Percentiles rank a stretch among this genome's conserved stretches.
phyloP scores from a whole-genome alignment of 2,329 filamentous ascomycete species.

The Colletotrichum karsti region DNA sequence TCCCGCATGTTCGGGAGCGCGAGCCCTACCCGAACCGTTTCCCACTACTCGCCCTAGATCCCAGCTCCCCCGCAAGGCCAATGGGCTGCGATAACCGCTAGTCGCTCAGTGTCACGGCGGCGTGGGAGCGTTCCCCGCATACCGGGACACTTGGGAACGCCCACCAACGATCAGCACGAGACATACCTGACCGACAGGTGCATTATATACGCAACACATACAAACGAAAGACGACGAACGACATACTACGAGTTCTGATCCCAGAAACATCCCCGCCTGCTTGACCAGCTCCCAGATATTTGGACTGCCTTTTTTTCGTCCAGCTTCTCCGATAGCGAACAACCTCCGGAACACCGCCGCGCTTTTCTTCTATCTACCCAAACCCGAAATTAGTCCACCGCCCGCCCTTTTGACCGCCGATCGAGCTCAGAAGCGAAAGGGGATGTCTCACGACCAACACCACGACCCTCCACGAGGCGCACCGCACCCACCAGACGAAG shows the following conservation, averaged over 20 bases:
- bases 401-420: constrained; percentile 1
- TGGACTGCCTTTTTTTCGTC: constrained; percentile 15
- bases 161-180: constrained; percentile 7
- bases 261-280: not conserved
- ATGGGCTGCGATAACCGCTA: constrained; percentile 68
- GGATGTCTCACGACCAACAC: constrained; percentile 62
- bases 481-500: constrained; percentile 40
- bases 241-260: not conserved
- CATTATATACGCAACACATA: not conserved
- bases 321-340: not conserved
- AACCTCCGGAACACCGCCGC: not conserved
- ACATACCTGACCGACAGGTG: not conserved
- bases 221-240: constrained; percentile 1
- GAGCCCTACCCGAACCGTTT: constrained; percentile 9
- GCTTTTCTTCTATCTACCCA: not conserved
- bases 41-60: constrained; percentile 11
- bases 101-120: constrained; percentile 63
- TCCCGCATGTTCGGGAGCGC: constrained; percentile 23
- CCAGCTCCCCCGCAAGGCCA: constrained; percentile 44
- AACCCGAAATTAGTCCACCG: not conserved
- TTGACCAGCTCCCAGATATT: constrained; percentile 2
- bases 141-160: constrained; percentile 46
- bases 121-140: constrained; percentile 67
- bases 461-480: constrained; percentile 36
- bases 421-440: constrained; percentile 31